Percentiles rank a stretch among this genome's conserved stretches.
phyloP scores from a whole-genome alignment of 2,329 filamentous ascomycete species.

The Fusarium mexicanum region DNA sequence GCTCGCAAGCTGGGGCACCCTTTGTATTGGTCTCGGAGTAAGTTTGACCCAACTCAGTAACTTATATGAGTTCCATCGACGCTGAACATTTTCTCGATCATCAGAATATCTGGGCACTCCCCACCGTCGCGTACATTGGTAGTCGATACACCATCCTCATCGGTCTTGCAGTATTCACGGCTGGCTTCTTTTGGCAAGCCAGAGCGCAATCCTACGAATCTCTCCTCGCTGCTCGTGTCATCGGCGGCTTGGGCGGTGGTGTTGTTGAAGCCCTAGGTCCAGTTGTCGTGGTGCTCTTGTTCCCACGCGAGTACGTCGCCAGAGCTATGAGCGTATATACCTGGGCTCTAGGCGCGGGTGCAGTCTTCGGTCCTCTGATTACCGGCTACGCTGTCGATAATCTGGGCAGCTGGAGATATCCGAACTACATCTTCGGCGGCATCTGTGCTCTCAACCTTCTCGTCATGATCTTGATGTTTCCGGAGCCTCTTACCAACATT shows the following conservation, averaged over 20 bases:
- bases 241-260: neutral
- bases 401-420: neutral
- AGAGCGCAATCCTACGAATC: neutral
- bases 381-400: neutral
- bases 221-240: neutral
- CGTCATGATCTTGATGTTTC: neutral
- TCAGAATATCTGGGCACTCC: neutral
- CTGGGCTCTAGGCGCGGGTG: rapidly evolving
- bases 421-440: neutral
- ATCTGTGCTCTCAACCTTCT: neutral
- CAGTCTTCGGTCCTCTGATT: neutral
- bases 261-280: neutral
- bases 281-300: neutral
- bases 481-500: neutral
- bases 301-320: neutral
- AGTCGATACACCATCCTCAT: neutral
- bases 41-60: rapidly evolving
- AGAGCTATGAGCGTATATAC: neutral
- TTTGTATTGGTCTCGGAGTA: neutral
- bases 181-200: neutral
- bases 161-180: neutral
- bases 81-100: neutral
- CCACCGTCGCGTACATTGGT: neutral
- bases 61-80: neutral
- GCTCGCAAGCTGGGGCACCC: neutral